Conservation (phyloP, 108 stramenopile species). For the Cyclostephanos invisitatus region DNA sequence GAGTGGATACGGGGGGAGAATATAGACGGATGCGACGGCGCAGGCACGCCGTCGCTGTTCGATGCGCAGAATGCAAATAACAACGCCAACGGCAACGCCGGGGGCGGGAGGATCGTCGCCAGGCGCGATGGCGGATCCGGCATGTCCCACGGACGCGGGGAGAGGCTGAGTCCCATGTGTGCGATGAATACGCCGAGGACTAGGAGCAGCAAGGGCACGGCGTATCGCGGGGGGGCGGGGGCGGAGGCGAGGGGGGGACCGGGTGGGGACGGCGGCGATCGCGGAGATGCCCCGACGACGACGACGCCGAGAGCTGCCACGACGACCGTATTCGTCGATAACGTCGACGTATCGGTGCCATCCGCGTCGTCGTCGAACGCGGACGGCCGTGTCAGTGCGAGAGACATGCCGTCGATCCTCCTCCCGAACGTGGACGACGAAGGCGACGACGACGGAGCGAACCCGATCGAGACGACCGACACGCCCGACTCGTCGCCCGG, state of each 20-base stretch:
- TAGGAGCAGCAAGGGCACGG: slow-evolving; percentile 1
- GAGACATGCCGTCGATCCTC: no score
- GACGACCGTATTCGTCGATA: no score
- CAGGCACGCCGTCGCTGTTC: background rate
- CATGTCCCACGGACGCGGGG: background rate
- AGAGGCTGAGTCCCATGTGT: slow-evolving; percentile 41
- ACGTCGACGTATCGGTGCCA: no score
- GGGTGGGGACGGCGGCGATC: background rate
- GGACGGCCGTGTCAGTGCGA: no score
- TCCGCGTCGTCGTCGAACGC: no score
- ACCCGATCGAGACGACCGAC: slow-evolving; percentile 1
- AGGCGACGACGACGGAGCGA: slow-evolving; percentile 33
- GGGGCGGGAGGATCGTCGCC: background rate
- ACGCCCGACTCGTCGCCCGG: background rate
- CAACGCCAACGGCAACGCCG: background rate
- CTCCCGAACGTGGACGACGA: background rate
- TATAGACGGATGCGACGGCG: background rate
- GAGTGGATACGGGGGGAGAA: slow-evolving; percentile 44
- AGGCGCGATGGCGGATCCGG: background rate
- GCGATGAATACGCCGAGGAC: slow-evolving; percentile 42
- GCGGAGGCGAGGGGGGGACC: no score
- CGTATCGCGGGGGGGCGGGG: background rate
- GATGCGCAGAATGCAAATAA: slow-evolving; percentile 16
- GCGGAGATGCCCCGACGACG: no score
- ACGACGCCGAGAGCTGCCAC: no score